phyloP scores from a whole-genome alignment of 2,329 filamentous ascomycete genomes.

The Fonsecaea monophora region DNA sequence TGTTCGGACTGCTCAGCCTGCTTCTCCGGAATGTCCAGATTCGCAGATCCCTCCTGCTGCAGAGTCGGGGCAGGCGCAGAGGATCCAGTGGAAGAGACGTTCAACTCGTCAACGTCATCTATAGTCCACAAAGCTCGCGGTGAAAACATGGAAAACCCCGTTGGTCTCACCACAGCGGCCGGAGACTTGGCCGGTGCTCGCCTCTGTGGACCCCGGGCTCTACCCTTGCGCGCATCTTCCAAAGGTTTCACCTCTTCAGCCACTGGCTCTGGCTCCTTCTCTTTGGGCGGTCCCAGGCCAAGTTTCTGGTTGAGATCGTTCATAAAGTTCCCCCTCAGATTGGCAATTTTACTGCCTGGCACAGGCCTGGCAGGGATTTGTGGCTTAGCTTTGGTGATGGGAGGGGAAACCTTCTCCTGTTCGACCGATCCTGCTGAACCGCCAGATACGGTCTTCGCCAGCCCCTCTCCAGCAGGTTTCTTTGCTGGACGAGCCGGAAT shows the following conservation, averaged over 20 bases:
- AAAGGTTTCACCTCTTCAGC: conserved; percentile 75
- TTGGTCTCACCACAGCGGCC: conserved; percentile 28
- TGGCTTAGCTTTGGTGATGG: conserved; percentile 75
- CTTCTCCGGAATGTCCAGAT: conserved; percentile 12
- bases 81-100: conserved; percentile 13
- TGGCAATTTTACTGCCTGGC: conserved; percentile 81
- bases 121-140: conserved; percentile 39
- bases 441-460: conserved; percentile 48
- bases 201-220: conserved; percentile 85
- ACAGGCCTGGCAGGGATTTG: conserved; percentile 77
- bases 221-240: conserved; percentile 84
- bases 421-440: conserved; percentile 50
- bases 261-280: conserved; percentile 63
- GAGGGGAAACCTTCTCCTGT: conserved; percentile 46
- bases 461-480: conserved; percentile 46
- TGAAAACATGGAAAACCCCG: conserved; percentile 33
- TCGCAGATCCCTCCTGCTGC: conserved; percentile 13
- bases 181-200: conserved; percentile 68
- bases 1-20: conserved; percentile 79
- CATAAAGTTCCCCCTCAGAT: conserved; percentile 89
- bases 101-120: conserved; percentile 37
- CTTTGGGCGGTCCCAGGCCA: conserved; percentile 82
- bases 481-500: conserved; percentile 71
- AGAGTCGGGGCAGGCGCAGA: not conserved
- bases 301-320: conserved; percentile 90